Evolutionary conservation across 106 monocot species (phyloP).

Genomic region (Dendrobium huoshanense): DNA sequence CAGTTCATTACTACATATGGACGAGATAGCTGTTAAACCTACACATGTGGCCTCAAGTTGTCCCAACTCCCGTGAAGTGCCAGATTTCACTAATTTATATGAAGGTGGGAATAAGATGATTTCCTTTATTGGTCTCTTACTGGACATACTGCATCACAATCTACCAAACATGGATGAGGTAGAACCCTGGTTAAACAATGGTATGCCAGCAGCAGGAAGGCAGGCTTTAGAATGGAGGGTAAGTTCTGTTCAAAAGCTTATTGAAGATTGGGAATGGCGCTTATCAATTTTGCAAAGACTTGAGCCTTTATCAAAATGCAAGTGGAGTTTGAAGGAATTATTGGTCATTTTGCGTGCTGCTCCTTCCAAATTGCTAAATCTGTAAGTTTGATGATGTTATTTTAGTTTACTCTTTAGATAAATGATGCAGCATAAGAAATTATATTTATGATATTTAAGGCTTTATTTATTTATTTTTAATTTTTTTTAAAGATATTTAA

Average conservation of each 20-base stretch:
- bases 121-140: conserved; percentile 53
- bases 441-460: too few relatives aligned
- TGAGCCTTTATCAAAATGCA: conserved; percentile 49
- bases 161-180: conserved; percentile 23
- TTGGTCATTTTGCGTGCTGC: conserved; percentile 71
- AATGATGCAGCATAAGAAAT: too few relatives aligned
- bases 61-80: conserved; percentile 23
- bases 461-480: not conserved
- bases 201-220: conserved; percentile 29
- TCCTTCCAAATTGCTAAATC: conserved; percentile 83
- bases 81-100: conserved; percentile 15
- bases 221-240: conserved; percentile 85
- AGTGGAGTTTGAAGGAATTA: conserved; percentile 91
- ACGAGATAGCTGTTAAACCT: conserved; percentile 41
- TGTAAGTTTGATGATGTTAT: conserved; percentile 40
- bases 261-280: conserved; percentile 89
- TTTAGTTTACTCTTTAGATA: not conserved
- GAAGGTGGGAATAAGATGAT: conserved; percentile 48
- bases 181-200: conserved; percentile 32
- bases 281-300: conserved; percentile 77
- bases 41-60: conserved; percentile 12
- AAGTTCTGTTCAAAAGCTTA: conserved; percentile 43
- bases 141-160: conserved; percentile 59
- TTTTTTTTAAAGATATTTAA: too few relatives aligned
- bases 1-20: conserved; percentile 59